Base-by-base conservation (phyloP, 495 filamentous ascomycete species). In the Amorphotheca resinae region DNA sequence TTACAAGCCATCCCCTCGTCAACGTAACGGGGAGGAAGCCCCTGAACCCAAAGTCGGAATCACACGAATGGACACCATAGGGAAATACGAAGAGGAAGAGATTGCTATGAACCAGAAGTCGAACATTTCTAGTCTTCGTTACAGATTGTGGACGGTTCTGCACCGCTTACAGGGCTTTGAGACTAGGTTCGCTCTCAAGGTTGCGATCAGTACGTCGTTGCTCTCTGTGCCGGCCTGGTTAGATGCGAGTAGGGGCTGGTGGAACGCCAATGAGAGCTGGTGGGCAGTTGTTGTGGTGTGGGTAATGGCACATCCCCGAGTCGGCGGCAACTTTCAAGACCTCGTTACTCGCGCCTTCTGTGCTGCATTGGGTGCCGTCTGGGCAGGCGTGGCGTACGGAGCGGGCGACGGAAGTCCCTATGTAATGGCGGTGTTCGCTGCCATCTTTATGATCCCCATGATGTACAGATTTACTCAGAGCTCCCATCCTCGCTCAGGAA, bases 221-320 rank as follows among this genome's bases (percentile, higher is more conserved):
- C 53, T 77, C 9, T 65, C 72, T 5, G 50, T 74, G 33, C 73
- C 73, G 8, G 73, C 70, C 12, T 77, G 71, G 65, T 51, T 72
- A 5, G 20, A 43, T 2, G 43, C 61, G 17, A 63, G 59, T 44
- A 48, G 61, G 32, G 46, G 38, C 4, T 76, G 69, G 73, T 77
- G 72, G 66, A 66, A 72, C 49, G 45, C 55, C 3, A 60, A 70
- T 41, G 69, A 73, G 32, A 60, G 55, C 12, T 77, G 73, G 73
- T 77, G 73, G 73, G 59, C 60, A 8, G 72, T 75, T 3, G 59
- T 72, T n/a, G 66, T 67, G 30, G 72, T 65, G 2, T 77, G 73
- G 73, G 50, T 72, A 25, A 74, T 76, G 61, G 68, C 72, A 63
- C 70, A 76, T 45, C 69, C 73, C n/a, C 23, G 71, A 36, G 74